Conservation (phyloP, 345 rosid species). For the Brassica incana region DNA sequence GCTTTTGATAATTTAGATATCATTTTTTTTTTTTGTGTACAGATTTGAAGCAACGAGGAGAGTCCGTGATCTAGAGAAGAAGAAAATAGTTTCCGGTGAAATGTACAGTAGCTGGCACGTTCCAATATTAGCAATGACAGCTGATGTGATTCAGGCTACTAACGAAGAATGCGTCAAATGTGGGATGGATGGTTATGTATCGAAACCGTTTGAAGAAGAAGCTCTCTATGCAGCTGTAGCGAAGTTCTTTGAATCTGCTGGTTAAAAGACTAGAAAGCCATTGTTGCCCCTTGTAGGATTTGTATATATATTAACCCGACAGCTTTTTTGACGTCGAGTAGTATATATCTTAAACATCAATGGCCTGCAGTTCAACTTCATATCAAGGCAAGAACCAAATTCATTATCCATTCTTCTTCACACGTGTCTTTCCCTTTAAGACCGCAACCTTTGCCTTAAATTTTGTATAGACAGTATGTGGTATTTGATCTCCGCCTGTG, state of each 20-base stretch:
- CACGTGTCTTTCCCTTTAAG: not conserved
- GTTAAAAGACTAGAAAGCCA: slow-evolving; percentile 34
- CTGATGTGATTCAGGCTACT: slow-evolving; percentile 85
- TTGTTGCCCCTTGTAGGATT: slow-evolving; percentile 16
- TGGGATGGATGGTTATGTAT: slow-evolving; percentile 87
- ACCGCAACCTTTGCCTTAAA: not conserved
- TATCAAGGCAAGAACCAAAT: slow-evolving; percentile 14
- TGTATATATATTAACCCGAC: slow-evolving; percentile 24
- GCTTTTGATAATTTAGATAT: not conserved
- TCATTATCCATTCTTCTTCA: not conserved
- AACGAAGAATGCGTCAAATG: slow-evolving; percentile 68
- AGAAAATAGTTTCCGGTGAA: slow-evolving; percentile 55
- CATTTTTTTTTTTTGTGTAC: not conserved
- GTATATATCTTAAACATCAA: slow-evolving; percentile 16
- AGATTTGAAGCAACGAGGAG: slow-evolving; percentile 86
- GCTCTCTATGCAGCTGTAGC: slow-evolving; percentile 80
- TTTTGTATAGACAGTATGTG: slow-evolving; percentile 16
- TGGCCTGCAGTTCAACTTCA: slow-evolving; percentile 13
- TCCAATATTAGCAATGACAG: slow-evolving; percentile 92
- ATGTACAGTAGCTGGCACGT: slow-evolving; percentile 55
- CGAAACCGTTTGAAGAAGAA: slow-evolving; percentile 84
- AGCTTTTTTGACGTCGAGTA: slow-evolving; percentile 29
- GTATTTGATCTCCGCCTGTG: not conserved
- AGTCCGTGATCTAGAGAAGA: slow-evolving; percentile 58
- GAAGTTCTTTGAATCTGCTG: slow-evolving; percentile 51